Evolutionary conservation across 2,329 filamentous ascomycete genomes (phyloP), one percentile per base, ranked within the genome.

Genomic region (Thelonectria blattea): DNA sequence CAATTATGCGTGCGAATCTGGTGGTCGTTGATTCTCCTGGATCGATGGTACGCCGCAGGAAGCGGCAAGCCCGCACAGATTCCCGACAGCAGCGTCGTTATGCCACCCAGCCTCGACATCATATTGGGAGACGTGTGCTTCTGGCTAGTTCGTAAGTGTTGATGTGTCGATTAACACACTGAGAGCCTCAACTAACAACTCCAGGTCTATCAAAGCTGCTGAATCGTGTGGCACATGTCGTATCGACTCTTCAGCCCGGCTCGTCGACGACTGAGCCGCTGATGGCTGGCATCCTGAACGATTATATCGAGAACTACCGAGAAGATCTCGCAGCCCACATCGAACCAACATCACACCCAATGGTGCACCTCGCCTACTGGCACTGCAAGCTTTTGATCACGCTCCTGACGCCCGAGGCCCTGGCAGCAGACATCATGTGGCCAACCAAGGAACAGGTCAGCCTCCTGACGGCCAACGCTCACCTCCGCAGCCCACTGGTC

Each of bases 11-110:
- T 88, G 52, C 83, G 88, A 45, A 83, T 88, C 17, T 92, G 90
- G 90, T 91, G 88, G 87, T 85, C 86, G 14, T 77, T 92, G 34
- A 83, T 91, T 47, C 82, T 90, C 63, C 83, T 92, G 64, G 90
- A 92, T 69, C 84, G 89, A 15, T 92, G 88, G 88, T 86, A 91
- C 71, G 87, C 90, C 4, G 83, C 87, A n/a, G 87, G 86, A 20
- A 88, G 84, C 5, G 86, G 85, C 12, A 86, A 83, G 62, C 86
- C 88, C 1, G 65, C 86, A 12, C 80, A 88, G 59, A 86, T 92
- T 58, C 85, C 85, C 2, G 85, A 90, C 65, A 82, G 84, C 61
- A 85, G 81, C 53, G 81, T 88, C 7, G 82, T 89, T 14, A 76
- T 89, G 22, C 78, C 84, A 6, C 81, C 83, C 1, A 85, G 86